Base-by-base conservation (phyloP, 768 basidiomycete species). In the Suillus paluster region DNA sequence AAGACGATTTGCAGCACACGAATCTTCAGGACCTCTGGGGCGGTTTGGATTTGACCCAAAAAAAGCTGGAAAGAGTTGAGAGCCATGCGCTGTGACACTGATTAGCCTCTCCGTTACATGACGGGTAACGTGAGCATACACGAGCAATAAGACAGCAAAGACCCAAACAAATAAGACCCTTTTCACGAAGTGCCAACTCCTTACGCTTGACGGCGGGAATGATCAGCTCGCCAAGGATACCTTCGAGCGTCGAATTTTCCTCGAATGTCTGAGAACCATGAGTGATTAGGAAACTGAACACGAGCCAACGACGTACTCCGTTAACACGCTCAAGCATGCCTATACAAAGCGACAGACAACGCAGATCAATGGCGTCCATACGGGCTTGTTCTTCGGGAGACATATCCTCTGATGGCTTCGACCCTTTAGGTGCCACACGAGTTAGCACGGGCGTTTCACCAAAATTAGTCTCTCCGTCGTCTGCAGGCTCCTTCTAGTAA, bases 181-280 rank as follows among this genome's bases (percentile, higher is more conserved):
- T 82, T 70, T 90, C 86, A 25, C 86, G 78, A 30, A 92, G 77
- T 2, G 63, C 62, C 6, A 92, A 81, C 67, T 97, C 94, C 76
- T 96, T 96, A 57, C 93, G 86, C 70, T 90, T 88, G 48, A 98
- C 92, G 5, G 93, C 87, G 3, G 97, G 97, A 36, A 97, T 86
- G 69, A 98, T 94, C 19, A 99, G 79, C 67, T 98, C 94, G 11
- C 92, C 80, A 73, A 86, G 71, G 23, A 82, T 74, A 30, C 92
- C 90, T 62, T 87, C 85, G 61, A 91, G 74, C 5, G 85, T 88
- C 8, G 88, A 86, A 70, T 90, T 89, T 62, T 90, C 88, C 64
- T 87, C 83, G 57, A 85, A 84, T 1, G 81, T 83, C 83, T 84
- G 59, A 27, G 27, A 39, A 19, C 4, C 30, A 8, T 23, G 17